Base-by-base conservation (phyloP, 2,329 filamentous ascomycete species). In the Fusarium robinianum region DNA sequence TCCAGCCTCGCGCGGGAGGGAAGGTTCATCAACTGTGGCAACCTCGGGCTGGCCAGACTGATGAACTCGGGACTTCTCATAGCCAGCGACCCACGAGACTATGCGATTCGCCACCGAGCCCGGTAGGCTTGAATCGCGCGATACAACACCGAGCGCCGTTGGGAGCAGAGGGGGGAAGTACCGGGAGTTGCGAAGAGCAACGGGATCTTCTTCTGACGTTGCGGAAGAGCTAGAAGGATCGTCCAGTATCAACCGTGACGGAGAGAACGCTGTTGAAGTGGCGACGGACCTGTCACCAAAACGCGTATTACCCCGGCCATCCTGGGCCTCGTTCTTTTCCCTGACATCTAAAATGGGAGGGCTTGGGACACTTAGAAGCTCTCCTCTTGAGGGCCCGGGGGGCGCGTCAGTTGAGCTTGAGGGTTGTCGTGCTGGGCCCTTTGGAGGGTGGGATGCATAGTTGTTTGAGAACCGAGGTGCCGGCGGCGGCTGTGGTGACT, bases 131-230 rank as follows among this genome's bases (percentile, higher is more conserved):
- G 41, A 49, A 8, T 44, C 54, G n/a, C 58, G 57, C 3, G 55
- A 41, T 6, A 48, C 54, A 30, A 49, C 34, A 2, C 39, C 40
- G 9, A 56, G 53, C 16, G 58, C 53, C 5, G 64, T 60, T n/a
- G 65, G 65, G 11, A 65, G 59, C 14, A 58, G 48, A 7, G 65
- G 65, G n/a, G 65, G 65, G 23, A 67, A 67, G 6, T 62, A 56
- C 14, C 64, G 55, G 10, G 63, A 53, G 25, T 63, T 65, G 19
- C 62, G 54, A 32, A 64, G 64, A 6, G 49, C 52, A 12, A 66
- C 45, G 11, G 56, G 57, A 25, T 65, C 64, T 18, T 61, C 58
- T n/a, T 58, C 55, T 6, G 64, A 65, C 3, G 42, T 53, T 6
- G 56, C 55, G 10, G 53, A 52, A 9, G 60, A 61, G 25, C 53